Evolutionary conservation across 805 yeast species (phyloP).

Genomic region (Wickerhamomyces strasburgensis): DNA sequence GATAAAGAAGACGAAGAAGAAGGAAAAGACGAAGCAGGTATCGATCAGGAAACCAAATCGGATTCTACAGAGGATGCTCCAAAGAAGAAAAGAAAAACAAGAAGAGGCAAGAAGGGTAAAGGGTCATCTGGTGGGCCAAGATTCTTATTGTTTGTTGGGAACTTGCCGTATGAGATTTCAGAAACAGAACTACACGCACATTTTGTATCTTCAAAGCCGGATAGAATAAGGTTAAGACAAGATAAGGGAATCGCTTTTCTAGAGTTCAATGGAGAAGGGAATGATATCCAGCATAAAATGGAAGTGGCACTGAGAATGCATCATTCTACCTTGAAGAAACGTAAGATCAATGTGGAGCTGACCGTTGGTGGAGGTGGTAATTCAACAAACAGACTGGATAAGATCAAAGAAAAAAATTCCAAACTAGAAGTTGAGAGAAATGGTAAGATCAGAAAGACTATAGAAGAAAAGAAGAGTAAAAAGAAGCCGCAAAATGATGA

Average conservation of each 20-base stretch:
- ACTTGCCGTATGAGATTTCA: constrained; percentile 69
- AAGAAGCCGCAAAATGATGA: constrained; percentile 4
- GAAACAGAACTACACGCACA: constrained; percentile 61
- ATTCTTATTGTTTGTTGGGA: constrained; percentile 85
- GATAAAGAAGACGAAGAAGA: constrained; percentile 11
- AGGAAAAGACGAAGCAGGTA: constrained; percentile 19
- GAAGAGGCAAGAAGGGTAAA: constrained; percentile 73
- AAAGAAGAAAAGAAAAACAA: constrained; percentile 66
- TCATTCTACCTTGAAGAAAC: constrained; percentile 59
- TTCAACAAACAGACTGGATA: constrained; percentile 57
- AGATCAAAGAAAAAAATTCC: constrained; percentile 75
- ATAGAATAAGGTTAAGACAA: constrained; percentile 66
- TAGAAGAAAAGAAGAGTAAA: constrained; percentile 30
- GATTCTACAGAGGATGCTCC: constrained; percentile 26
- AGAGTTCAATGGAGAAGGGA: constrained; percentile 58
- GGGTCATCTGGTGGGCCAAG: constrained; percentile 50
- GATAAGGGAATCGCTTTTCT: constrained; percentile 91
- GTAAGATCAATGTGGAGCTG: constrained; percentile 90
- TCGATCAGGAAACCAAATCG: constrained; percentile 14
- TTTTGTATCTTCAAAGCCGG: constrained; percentile 71
- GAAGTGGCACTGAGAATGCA: constrained; percentile 83
- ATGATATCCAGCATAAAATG: constrained; percentile 70
- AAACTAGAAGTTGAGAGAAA: constrained; percentile 67
- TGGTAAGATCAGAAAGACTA: constrained; percentile 47
- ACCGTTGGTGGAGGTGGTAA: constrained; percentile 99